A percentile compares a stretch with the other conserved stretches of the same genome.
These are phyloP conservation scores for Capillidium heterosporum DNA, from an alignment of 371 early-diverging fungal species.

Conservation along the genomic window DNA sequence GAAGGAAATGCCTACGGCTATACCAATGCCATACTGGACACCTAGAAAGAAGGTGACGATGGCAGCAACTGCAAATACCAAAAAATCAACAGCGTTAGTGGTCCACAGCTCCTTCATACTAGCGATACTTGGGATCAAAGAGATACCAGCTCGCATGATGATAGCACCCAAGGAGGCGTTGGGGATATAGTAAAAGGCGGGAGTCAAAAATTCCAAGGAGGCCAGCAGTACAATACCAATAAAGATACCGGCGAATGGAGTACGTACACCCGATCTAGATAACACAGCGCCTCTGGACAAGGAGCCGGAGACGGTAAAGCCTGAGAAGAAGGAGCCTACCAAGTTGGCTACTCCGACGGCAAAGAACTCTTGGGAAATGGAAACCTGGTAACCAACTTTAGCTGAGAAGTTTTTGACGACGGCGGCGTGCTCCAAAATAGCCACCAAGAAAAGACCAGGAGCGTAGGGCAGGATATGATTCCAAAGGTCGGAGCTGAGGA, in stretches of 20 bases:
- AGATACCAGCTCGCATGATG: slow-evolving; percentile 44
- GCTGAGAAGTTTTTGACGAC: slow-evolving; percentile 42
- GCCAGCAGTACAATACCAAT: slow-evolving; percentile 49
- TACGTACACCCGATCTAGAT: slow-evolving; percentile 50
- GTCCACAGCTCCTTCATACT: slow-evolving; percentile 9
- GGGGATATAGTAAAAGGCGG: slow-evolving; percentile 67
- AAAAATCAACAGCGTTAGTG: slow-evolving; percentile 19
- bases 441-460: slow-evolving; percentile 41
- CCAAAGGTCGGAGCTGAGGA: slow-evolving; percentile 19
- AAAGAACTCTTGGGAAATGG: slow-evolving; percentile 45
- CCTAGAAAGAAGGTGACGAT: slow-evolving; percentile 43
- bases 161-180: slow-evolving; percentile 53
- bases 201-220: slow-evolving; percentile 53
- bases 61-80: slow-evolving; percentile 26
- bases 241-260: slow-evolving; percentile 57
- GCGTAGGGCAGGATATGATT: slow-evolving; percentile 25
- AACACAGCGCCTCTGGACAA: slow-evolving; percentile 73
- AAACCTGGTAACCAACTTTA: background rate
- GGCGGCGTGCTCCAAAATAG: slow-evolving; percentile 70
- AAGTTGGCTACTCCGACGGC: slow-evolving; percentile 71
- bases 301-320: slow-evolving; percentile 65
- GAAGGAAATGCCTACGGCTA: slow-evolving; percentile 36
- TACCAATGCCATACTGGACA: slow-evolving; percentile 49
- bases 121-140: slow-evolving; percentile 6
- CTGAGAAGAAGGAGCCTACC: slow-evolving; percentile 59